Base-by-base conservation (phyloP, 139 green algal species). In the Mychonastes homosphaera region DNA sequence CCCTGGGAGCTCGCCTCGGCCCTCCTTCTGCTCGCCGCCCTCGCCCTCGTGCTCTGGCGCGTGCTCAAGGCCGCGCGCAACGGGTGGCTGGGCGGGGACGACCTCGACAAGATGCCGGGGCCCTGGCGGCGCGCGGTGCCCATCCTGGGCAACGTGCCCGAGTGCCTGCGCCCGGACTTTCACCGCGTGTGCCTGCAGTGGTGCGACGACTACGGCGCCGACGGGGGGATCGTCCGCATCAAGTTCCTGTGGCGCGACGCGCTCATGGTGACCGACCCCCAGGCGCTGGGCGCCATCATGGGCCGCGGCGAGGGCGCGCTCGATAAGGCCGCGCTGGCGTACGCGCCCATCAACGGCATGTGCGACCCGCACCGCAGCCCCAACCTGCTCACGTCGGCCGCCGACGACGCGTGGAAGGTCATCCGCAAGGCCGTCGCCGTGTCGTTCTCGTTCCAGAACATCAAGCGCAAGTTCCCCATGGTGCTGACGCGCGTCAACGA, bases 91-190 rank as follows among this genome's bases (percentile, higher is more conserved):
- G n/a, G n/a, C n/a, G n/a, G n/a, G n/a, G n/a, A 30, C 41, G 61
- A 67, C 30, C 27, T 67, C 32, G 51, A 67, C 34, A 78, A 58
- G 29, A 69, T 82, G 2, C 75, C 75, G 6, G 75, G 75, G 0
- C 75, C 75, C 36, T 75, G 71, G 71, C 45, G 4, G 3, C 38
- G 64, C 6, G 67, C 52, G 2, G 51, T 68, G 54, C 72, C 71
- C 3, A 13, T 82, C 2, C 35, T 82, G 19, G 75, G 75, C 52
- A 79, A 82, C 61, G 24, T 79, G 10, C 50, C 75, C 35, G 32
- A 65, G 28, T 43, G 78, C 33, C 49, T 82, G 45, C 52, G 56
- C 5, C 75, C 72, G 27, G 69, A 79, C 54, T 74, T 75, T 48
- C 75, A 82, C 43, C 55, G 56, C 7, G 33, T 63, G 35, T 12